Conservation (phyloP, 2,329 filamentous ascomycete species). For the Pleomassaria siparia region DNA sequence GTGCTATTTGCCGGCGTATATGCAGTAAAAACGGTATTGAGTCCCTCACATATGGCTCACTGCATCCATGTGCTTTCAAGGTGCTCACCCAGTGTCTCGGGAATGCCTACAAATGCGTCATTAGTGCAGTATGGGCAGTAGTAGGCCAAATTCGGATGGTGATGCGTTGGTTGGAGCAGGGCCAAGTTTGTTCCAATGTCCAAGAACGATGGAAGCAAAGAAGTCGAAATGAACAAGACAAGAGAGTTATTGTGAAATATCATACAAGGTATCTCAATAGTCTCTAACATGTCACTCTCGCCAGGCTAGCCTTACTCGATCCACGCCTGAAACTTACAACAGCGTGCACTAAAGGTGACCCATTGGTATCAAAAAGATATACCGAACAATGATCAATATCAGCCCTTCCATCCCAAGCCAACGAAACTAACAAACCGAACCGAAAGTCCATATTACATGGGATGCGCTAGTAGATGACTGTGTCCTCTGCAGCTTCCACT, state of each 20-base stretch:
- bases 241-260: too few relatives aligned
- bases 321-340: background rate
- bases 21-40: constrained; percentile 17
- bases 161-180: constrained; percentile 8
- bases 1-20: constrained; percentile 20
- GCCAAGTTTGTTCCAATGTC: constrained; percentile 4
- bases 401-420: background rate
- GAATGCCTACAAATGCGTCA: background rate
- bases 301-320: background rate
- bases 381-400: background rate
- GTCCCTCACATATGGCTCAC: background rate
- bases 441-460: constrained; percentile 3
- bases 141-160: background rate
- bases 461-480: constrained; percentile 75
- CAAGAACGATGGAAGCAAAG: constrained; percentile 1
- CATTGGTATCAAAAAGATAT: background rate
- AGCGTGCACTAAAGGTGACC: background rate
- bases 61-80: constrained; percentile 5
- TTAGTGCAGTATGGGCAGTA: background rate
- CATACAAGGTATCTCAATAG: too few relatives aligned
- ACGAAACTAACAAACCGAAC: constrained; percentile 9
- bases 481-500: constrained; percentile 84
- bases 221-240: background rate
- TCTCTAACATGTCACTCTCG: background rate
- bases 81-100: constrained; percentile 4